A percentile compares a stretch with the other conserved stretches of the same genome.
These are phyloP conservation scores for Schwanniomyces yamadae DNA, from an alignment of 805 yeast genomes.

Conservation along the genomic window DNA sequence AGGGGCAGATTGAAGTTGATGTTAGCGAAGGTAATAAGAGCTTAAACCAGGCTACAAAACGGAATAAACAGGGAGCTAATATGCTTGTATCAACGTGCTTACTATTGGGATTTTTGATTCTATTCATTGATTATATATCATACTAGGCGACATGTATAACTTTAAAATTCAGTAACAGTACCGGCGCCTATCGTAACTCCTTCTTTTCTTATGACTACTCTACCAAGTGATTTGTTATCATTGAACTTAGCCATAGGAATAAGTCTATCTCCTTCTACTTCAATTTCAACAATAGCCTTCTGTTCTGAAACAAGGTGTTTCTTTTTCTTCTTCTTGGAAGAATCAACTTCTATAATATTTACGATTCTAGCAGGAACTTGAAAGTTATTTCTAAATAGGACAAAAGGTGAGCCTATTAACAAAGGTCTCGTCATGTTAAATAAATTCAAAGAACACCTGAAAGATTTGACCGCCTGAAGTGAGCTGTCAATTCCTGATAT, in stretches of 20 bases:
- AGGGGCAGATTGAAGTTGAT: constrained; percentile 63
- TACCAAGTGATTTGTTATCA: constrained; percentile 54
- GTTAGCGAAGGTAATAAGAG: constrained; percentile 70
- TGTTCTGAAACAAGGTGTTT: constrained; percentile 61
- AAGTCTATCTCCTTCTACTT: constrained; percentile 43
- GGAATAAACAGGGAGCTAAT: constrained; percentile 51
- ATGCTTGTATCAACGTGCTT: constrained; percentile 34
- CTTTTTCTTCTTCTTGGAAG: constrained; percentile 41
- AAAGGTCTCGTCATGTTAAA: constrained; percentile 62
- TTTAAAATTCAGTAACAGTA: constrained; percentile 27
- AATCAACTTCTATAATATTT: constrained; percentile 36
- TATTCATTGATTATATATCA: constrained; percentile 36
- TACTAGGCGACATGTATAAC: constrained; percentile 8
- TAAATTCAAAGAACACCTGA: constrained; percentile 28
- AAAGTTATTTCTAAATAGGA: constrained; percentile 73
- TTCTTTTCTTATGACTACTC: constrained; percentile 68
- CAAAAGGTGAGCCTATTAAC: constrained; percentile 74
- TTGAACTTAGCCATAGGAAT: constrained; percentile 53
- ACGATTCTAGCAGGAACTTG: constrained; percentile 67
- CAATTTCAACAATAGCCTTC: constrained; percentile 57
- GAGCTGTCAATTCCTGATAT: constrained; percentile 25
- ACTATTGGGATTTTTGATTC: constrained; percentile 32
- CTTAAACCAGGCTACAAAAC: constrained; percentile 62
- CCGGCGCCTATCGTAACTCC: constrained; percentile 74
- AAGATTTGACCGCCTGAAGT: constrained; percentile 25